These are phyloP conservation scores for Phytophthora pluvialis DNA, from an alignment of 352 stramenopile species.

Conservation along the genomic window DNA sequence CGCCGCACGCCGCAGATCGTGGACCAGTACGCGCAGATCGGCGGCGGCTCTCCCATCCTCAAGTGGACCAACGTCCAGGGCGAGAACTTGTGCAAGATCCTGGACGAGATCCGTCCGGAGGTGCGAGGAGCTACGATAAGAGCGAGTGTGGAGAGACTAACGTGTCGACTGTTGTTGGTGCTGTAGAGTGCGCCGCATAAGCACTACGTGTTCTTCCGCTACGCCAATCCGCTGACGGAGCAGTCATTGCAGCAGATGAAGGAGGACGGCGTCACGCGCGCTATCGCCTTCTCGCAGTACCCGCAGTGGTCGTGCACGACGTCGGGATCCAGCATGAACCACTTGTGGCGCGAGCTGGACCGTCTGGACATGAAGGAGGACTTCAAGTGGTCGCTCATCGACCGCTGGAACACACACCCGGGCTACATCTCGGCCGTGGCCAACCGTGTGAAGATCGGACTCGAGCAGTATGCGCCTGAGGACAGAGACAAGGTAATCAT, in stretches of 20 bases:
- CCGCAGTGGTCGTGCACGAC: slow-evolving; percentile 99
- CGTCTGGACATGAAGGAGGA: slow-evolving; percentile 88
- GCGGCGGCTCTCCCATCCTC: slow-evolving; percentile 97
- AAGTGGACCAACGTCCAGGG: slow-evolving; percentile 97
- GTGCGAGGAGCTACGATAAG: slow-evolving; percentile 32
- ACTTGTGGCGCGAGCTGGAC: slow-evolving; percentile 85
- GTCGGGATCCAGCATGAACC: slow-evolving; percentile 95
- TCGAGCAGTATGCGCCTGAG: slow-evolving; percentile 92
- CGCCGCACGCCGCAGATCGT: slow-evolving; percentile 94
- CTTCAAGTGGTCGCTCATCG: slow-evolving; percentile 88
- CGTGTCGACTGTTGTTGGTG: slow-evolving; percentile 9
- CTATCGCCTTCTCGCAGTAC: slow-evolving; percentile 98
- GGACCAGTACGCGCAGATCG: slow-evolving; percentile 97
- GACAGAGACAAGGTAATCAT: slow-evolving; percentile 90
- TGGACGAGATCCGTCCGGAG: slow-evolving; percentile 90
- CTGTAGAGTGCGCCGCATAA: slow-evolving; percentile 88
- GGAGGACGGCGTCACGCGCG: slow-evolving; percentile 93
- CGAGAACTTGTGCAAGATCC: slow-evolving; percentile 87
- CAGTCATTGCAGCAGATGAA: slow-evolving; percentile 96
- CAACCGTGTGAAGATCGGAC: slow-evolving; percentile 91
- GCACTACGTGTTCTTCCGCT: slow-evolving; percentile 98
- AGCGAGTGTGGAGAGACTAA: slow-evolving; percentile 9
- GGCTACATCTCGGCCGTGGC: slow-evolving; percentile 96
- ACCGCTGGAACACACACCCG: slow-evolving; percentile 95
- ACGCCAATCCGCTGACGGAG: slow-evolving; percentile 98